These are phyloP conservation scores for Nannochloris sp. DNA, from an alignment of 139 green algal genomes.

Conservation along the genomic window DNA sequence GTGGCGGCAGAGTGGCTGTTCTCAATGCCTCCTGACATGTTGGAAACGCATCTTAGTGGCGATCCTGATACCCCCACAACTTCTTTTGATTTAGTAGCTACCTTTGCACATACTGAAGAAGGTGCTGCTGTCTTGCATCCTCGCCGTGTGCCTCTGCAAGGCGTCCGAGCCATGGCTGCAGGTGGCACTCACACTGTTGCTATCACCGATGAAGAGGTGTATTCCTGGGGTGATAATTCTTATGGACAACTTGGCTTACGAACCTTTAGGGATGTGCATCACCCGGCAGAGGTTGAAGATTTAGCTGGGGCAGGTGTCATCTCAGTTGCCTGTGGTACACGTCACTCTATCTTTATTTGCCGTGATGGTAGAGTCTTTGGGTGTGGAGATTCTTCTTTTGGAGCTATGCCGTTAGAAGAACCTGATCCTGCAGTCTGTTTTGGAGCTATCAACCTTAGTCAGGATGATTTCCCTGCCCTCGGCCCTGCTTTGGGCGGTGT, in stretches of 20 bases:
- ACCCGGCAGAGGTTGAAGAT: conserved; percentile 30
- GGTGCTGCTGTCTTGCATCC: conserved; percentile 32
- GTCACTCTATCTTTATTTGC: conserved; percentile 64
- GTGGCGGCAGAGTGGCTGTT: conserved; percentile 87
- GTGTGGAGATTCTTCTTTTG: conserved; percentile 30
- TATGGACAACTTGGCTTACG: conserved; percentile 55
- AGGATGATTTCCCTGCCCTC: background rate
- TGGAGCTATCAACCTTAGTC: background rate
- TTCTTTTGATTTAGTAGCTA: conserved; percentile 6
- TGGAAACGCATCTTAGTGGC: conserved; percentile 36
- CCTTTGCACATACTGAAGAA: conserved; percentile 14
- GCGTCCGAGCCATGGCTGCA: conserved; percentile 51
- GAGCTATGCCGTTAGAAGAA: background rate
- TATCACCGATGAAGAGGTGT: conserved; percentile 57
- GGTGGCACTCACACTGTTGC: conserved; percentile 68
- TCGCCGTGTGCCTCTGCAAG: conserved; percentile 45
- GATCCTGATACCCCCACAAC: conserved; percentile 25
- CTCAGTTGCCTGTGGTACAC: conserved; percentile 43
- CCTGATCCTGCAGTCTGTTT: background rate
- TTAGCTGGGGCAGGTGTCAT: conserved; percentile 31
- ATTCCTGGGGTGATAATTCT: conserved; percentile 58
- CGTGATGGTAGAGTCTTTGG: conserved; percentile 55
- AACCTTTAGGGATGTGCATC: conserved; percentile 19
- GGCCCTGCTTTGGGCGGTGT: background rate
- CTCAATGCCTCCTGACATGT: conserved; percentile 36